Percentiles rank a stretch among this genome's conserved stretches.
Evolutionary conservation across 495 filamentous ascomycete species (phyloP).

Genomic region (Sordaria brevicollis): DNA sequence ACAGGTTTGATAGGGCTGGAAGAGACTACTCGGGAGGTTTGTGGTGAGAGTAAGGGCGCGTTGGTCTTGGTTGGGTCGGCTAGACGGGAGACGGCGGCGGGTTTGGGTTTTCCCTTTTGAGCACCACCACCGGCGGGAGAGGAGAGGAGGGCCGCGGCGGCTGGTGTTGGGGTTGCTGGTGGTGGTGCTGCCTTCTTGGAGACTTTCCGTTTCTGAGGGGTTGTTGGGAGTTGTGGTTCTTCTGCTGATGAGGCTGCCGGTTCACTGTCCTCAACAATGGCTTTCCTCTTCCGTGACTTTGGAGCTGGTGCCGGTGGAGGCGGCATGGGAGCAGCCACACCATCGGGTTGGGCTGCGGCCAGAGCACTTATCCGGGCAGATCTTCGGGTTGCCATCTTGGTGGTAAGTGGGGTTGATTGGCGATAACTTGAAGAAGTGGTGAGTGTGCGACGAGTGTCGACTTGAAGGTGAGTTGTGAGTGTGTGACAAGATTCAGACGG

Average conservation of each 20-base stretch:
- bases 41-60: constrained; percentile 68
- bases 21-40: constrained; percentile 58
- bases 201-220: constrained; percentile 23
- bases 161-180: constrained; percentile 31
- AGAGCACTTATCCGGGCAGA: constrained; percentile 47
- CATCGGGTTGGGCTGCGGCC: constrained; percentile 11
- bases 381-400: constrained; percentile 45
- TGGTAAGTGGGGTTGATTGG: neutral
- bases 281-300: constrained; percentile 29
- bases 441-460: neutral
- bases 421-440: neutral
- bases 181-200: constrained; percentile 9
- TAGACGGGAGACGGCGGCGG: constrained; percentile 32
- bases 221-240: constrained; percentile 15
- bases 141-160: constrained; percentile 22
- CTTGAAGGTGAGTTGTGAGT: neutral
- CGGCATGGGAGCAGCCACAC: constrained; percentile 4
- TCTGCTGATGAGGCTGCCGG: constrained; percentile 1
- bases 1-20: constrained; percentile 28
- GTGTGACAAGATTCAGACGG: neutral
- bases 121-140: constrained; percentile 13
- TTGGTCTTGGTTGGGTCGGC: constrained; percentile 48
- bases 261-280: neutral
- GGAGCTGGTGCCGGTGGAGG: constrained; percentile 9
- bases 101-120: constrained; percentile 21